phyloP scores from a whole-genome alignment of 139 green algal species.

The Chlamydomonas eustigma region DNA sequence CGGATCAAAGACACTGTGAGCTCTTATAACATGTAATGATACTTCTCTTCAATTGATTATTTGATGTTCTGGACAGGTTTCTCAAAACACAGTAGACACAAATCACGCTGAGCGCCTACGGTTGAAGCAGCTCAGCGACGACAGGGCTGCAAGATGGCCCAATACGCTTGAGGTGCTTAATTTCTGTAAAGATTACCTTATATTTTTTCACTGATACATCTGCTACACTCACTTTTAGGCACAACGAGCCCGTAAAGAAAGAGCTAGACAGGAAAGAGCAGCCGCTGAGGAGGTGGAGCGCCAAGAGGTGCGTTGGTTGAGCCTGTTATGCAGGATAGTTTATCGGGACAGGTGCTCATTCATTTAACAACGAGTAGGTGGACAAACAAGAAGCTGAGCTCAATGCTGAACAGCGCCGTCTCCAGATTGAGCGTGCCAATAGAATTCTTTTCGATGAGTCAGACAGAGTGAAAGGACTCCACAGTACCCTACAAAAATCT shows the following conservation, averaged over 20 bases:
- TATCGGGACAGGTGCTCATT: neutral
- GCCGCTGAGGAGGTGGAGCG: conserved; percentile 58
- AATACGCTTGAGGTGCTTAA: conserved; percentile 67
- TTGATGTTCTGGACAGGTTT: neutral
- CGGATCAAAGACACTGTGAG: neutral
- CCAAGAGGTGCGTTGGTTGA: conserved; percentile 34
- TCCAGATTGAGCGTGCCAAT: conserved; percentile 68
- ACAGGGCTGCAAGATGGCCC: conserved; percentile 55
- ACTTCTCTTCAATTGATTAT: neutral
- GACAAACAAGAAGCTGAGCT: conserved; percentile 53
- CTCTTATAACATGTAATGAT: neutral
- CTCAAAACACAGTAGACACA: neutral
- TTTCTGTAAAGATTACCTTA: neutral
- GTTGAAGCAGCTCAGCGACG: conserved; percentile 56
- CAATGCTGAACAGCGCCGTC: conserved; percentile 43
- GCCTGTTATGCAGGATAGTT: neutral
- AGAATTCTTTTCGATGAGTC: conserved; percentile 74
- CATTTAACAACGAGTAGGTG: conserved; percentile 37
- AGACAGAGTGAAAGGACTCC: conserved; percentile 55
- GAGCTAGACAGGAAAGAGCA: conserved; percentile 35
- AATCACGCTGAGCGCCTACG: conserved; percentile 22
- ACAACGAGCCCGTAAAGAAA: conserved; percentile 53
- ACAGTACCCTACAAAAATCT: conserved; percentile 29
- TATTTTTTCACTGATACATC: neutral
- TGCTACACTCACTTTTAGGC: conserved; percentile 36